Evolutionary conservation across 164 flowering plant genomes (phyloP), one percentile per base, ranked within the genome.

Genomic region (Akebia trifoliata): DNA sequence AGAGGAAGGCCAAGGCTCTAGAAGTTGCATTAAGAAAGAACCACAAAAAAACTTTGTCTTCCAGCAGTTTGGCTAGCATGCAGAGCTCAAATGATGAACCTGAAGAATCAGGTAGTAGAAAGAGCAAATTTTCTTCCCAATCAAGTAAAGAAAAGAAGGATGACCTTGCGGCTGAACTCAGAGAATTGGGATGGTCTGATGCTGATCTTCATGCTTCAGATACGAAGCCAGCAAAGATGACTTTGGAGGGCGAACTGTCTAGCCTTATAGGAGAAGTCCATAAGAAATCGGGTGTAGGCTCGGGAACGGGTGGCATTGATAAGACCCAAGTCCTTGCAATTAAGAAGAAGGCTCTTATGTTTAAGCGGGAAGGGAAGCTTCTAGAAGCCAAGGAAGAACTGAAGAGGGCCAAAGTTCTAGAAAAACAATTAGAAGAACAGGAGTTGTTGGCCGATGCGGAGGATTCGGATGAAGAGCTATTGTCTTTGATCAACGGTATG

Each of bases 341-440:
- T 47, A 92, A 85, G 75, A 92, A 69, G 62, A 85, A 72, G 64
- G 97, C 97, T 37, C 82, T 93, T 32, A 56, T 64, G 57, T 61
- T 90, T 57, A 93, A 93, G 74, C 91, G 95, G 36, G 92, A 83
- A 72, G 98, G 98, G 39, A 93, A 81, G 52, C 81, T 86, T 56
- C 74, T 74, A n/a, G 98, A 89, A 75, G 97, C 98, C 43, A 90
- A 93, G 76, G 98, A 93, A 67, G 98, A 93, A 61, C 50, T 93
- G 12, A 93, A 85, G 75, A 81, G 50, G 73, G 95, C 98, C 48
- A 93, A 93, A 74, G 32, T 85, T 67, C 64, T 93, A 45, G 97
- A 93, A 65, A 84, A 71, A 70, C 78, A 93, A 69, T 75, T 89
- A 39, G 95, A 93, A 70, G 97, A 93, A 62, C 84, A 87, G 61